A percentile compares a stretch with the other conserved stretches of the same genome.
Evolutionary conservation across 305 asterid genomes (phyloP).

Genomic region (Striga hermonthica): DNA sequence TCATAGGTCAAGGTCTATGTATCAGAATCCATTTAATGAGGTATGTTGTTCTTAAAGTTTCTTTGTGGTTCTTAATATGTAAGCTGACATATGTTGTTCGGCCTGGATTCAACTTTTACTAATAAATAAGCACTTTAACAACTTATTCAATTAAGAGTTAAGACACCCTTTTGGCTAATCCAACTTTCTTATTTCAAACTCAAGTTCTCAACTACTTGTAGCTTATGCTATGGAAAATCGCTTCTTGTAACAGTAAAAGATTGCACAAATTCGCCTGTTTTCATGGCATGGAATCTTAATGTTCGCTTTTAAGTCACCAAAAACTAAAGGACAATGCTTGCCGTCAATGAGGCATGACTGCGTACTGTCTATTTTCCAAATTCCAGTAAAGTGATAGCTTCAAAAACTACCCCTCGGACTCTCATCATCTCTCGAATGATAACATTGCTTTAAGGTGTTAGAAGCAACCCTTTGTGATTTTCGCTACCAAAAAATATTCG

Average conservation of each 20-base stretch:
- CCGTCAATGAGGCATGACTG: too few species aligned
- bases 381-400: not conserved
- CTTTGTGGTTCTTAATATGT: not conserved
- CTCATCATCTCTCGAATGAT: not conserved
- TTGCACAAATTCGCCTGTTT: too few species aligned
- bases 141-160: not conserved
- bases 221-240: too few species aligned
- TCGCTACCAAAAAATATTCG: not conserved
- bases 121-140: not conserved
- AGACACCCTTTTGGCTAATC: not conserved
- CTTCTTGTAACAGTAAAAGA: too few species aligned
- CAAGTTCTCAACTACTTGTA: too few species aligned
- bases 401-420: not conserved
- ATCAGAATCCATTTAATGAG: slow-evolving; percentile 50
- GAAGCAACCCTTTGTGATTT: not conserved
- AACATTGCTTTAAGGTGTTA: not conserved
- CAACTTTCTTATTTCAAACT: not conserved
- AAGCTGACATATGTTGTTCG: not conserved
- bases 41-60: slow-evolving; percentile 30
- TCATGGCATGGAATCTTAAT: too few species aligned
- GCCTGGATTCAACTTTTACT: not conserved
- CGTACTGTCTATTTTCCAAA: too few species aligned
- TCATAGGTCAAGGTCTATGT: slow-evolving; percentile 40
- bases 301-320: too few species aligned
- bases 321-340: too few species aligned